Percentiles rank a stretch among this genome's conserved stretches.
Conservation (phyloP, 441 rosid species). For the Populus hybrid region DNA sequence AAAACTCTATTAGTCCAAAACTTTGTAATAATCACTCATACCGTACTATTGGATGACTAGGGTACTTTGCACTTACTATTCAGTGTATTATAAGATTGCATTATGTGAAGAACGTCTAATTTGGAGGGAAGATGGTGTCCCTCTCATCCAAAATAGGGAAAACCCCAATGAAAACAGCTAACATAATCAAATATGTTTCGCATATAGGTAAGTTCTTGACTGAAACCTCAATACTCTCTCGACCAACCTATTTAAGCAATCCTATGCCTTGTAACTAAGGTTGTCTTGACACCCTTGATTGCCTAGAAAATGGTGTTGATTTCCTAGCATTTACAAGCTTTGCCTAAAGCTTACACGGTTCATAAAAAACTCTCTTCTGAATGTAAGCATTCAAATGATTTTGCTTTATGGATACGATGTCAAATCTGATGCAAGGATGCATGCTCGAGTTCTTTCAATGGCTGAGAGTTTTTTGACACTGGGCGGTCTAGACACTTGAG, state of each 20-base stretch:
- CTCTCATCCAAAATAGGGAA: constrained; percentile 59
- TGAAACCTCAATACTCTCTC: neutral
- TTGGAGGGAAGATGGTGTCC: constrained; percentile 91
- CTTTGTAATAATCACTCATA: too few species aligned
- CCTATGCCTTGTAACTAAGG: too few species aligned
- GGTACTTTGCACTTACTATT: neutral
- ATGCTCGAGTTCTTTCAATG: neutral
- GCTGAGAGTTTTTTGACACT: neutral
- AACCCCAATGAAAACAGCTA: constrained; percentile 40
- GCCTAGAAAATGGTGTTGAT: too few species aligned
- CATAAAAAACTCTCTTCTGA: neutral
- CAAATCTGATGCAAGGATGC: neutral
- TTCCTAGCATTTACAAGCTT: too few species aligned
- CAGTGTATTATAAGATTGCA: neutral
- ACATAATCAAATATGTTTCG: neutral
- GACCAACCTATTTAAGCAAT: too few species aligned
- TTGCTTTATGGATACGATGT: neutral
- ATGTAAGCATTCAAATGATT: neutral
- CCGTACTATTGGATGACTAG: neutral
- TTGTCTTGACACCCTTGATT: too few species aligned
- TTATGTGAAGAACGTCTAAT: constrained; percentile 69
- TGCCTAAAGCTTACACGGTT: too few species aligned
- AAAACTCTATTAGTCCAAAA: too few species aligned
- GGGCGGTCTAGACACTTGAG: too few species aligned
- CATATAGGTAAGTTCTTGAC: neutral